Conservation (phyloP, 108 stramenopile species). For the Mediolabrus comicus region DNA sequence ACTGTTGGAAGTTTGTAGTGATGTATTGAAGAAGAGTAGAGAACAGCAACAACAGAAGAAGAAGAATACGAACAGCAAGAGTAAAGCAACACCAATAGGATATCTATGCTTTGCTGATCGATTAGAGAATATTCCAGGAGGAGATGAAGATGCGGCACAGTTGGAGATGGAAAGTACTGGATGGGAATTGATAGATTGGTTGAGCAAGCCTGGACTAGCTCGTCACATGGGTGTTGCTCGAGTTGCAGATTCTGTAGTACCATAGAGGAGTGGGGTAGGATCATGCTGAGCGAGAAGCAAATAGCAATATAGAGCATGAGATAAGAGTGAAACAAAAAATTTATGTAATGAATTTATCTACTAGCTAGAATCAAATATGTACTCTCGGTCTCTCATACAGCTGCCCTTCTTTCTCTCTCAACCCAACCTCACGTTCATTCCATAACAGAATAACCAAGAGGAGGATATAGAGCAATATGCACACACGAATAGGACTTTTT, state of each 20-base stretch:
- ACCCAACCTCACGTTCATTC: no score
- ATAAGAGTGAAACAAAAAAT: not conserved
- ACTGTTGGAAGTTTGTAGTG: constrained; percentile 46
- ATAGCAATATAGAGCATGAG: not conserved
- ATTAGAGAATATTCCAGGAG: constrained; percentile 65
- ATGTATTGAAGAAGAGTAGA: constrained; percentile 21
- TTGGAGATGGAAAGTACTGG: constrained; percentile 51
- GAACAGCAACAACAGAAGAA: no score
- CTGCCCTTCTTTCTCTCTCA: no score
- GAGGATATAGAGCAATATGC: no score
- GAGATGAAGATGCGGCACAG: constrained; percentile 36
- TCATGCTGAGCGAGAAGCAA: not conserved
- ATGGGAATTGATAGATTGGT: constrained; percentile 60
- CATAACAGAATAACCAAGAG: no score
- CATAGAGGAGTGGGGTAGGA: not conserved
- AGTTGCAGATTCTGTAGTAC: not conserved
- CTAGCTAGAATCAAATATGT: not conserved
- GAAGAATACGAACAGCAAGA: no score
- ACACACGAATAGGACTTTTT: no score
- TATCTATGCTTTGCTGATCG: constrained; percentile 71
- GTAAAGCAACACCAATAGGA: not conserved
- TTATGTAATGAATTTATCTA: not conserved
- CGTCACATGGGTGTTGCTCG: constrained; percentile 73
- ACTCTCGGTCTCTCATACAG: no score
- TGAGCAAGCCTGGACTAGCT: constrained; percentile 69